Evolutionary conservation across 208 protist species (phyloP).

Genomic region (Balamuthia mandrillaris): DNA sequence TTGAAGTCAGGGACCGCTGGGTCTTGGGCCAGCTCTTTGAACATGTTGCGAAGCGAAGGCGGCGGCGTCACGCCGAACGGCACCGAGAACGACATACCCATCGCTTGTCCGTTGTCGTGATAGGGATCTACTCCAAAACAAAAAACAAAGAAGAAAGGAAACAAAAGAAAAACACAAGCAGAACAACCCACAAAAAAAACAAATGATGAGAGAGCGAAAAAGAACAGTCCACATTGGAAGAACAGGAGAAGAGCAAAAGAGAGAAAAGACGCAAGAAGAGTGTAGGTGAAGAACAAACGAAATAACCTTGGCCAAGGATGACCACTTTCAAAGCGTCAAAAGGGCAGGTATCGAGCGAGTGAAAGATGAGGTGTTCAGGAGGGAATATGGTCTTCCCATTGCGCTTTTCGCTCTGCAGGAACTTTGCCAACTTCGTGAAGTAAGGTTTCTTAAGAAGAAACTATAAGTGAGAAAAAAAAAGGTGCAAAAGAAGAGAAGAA

Average conservation of each 20-base stretch:
- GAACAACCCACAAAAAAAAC: no score
- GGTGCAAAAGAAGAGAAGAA: no score
- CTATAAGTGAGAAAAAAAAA: no score
- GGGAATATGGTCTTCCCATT: not conserved
- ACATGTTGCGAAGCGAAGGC: conserved; percentile 11
- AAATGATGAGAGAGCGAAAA: no score
- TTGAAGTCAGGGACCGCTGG: not conserved
- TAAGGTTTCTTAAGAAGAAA: not conserved
- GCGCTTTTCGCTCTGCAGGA: not conserved
- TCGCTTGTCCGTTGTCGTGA: not conserved
- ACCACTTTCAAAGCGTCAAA: not conserved
- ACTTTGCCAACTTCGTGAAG: not conserved
- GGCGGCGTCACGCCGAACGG: not conserved
- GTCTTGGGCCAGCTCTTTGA: not conserved
- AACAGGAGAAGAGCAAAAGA: no score
- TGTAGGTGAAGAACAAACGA: not conserved
- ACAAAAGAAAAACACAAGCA: no score
- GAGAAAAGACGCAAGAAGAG: not conserved
- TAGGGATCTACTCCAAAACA: not conserved
- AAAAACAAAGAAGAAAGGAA: no score
- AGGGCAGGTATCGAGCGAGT: not conserved
- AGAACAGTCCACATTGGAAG: not conserved
- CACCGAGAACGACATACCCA: conserved; percentile 32
- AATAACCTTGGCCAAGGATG: not conserved
- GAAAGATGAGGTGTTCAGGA: not conserved